Evolutionary conservation across 768 basidiomycete species (phyloP), one percentile per base, ranked within the genome.

Genomic region (Pleurotus sapidus): DNA sequence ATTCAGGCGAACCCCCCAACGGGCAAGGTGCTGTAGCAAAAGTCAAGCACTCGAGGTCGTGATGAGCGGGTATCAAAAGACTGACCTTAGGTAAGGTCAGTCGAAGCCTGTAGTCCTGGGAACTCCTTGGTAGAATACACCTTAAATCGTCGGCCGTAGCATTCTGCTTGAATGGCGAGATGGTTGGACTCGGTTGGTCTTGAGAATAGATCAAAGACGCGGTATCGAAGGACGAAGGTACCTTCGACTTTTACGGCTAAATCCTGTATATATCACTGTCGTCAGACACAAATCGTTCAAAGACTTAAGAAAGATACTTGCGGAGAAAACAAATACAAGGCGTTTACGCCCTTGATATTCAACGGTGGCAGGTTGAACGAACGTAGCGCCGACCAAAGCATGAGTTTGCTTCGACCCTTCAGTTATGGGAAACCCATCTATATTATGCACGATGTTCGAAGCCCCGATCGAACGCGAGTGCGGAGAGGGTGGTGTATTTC

Each of bases 111-210:
- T 14, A 89, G 69, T 2, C 87, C 84, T 3, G 87, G 87, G 60
- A 89, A 88, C 57, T 86, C 82, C 63, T 89, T 89, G 0, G 87
- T 87, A 8, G 86, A 85, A 64, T 84, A 88, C 0, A 89, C 81
- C 20, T 77, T 81, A 66, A 89, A 88, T 2, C 73, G 60, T 0
- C 84, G 83, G 3, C 87, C 85, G 61, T 82, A 87, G 60, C 80
- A 80, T 69, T 89, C 86, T 1, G 87, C 87, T 60, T 84, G 78
- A 4, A 88, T 74, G 1, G 74, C 72, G 8, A 77, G 64, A 25
- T 77, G 72, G 15, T 58, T 20, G n/a, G 61, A 59, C 34, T 64
- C 66, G 17, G 60, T 55, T 11, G 75, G 72, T 23, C 68, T 65
- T 0, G 78, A 79, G 63, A 79, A 81, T 38, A 89, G 70, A 68